These are phyloP conservation scores for Vicia faba DNA, from an alignment of 306 rosid species.

Conservation along the genomic window DNA sequence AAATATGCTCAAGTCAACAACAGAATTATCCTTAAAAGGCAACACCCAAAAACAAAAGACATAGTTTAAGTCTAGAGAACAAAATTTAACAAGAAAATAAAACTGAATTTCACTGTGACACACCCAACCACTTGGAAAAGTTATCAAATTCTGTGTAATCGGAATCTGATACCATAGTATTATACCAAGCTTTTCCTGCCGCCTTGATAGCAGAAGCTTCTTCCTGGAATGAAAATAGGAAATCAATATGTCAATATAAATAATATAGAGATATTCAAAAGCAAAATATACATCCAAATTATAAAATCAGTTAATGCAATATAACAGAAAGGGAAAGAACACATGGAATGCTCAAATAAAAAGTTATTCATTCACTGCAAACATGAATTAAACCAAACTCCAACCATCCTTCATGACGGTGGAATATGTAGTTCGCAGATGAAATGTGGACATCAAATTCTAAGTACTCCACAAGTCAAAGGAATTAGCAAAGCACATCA, in stretches of 20 bases:
- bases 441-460: too few species aligned
- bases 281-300: neutral
- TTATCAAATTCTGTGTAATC: conserved; percentile 81
- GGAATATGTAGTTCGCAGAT: neutral
- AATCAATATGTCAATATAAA: neutral
- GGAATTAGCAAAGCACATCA: neutral
- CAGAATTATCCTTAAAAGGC: neutral
- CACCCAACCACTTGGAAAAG: conserved; percentile 82
- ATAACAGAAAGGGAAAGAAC: too few species aligned
- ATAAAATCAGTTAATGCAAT: neutral
- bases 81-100: conserved; percentile 31
- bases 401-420: neutral
- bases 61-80: conserved; percentile 18
- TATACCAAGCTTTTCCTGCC: conserved; percentile 85
- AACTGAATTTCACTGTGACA: conserved; percentile 59
- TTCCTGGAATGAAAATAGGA: conserved; percentile 48
- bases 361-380: neutral
- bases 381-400: neutral
- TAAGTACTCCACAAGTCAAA: too few species aligned
- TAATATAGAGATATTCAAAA: neutral
- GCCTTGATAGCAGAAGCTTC: conserved; percentile 66
- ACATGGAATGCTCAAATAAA: neutral
- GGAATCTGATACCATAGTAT: conserved; percentile 83
- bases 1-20: neutral
- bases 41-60: conserved; percentile 10